A percentile compares a stretch with the other conserved stretches of the same genome.
phyloP scores from a whole-genome alignment of 1,139 yeast species.

The Hansenula lynferdii region DNA sequence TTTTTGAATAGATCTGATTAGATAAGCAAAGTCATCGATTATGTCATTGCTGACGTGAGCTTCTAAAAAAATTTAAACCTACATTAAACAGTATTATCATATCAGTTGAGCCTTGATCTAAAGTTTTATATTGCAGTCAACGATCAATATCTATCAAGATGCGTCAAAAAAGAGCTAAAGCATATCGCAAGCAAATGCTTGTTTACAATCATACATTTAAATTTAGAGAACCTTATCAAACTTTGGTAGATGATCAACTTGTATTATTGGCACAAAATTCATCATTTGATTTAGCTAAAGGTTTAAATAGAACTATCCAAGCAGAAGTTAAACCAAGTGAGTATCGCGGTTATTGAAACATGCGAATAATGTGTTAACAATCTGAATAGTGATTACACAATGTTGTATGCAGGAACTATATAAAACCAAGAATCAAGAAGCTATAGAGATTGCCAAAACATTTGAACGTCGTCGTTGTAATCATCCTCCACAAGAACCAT shows the following conservation, averaged over 20 bases:
- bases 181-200: constrained; percentile 89
- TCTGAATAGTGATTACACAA: constrained; percentile 67
- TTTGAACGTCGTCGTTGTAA: constrained; percentile 78
- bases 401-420: constrained; percentile 90
- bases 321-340: constrained; percentile 69
- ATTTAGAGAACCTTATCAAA: constrained; percentile 92
- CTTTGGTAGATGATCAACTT: constrained; percentile 76
- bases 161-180: constrained; percentile 96
- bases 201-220: constrained; percentile 81
- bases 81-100: too few species aligned
- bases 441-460: constrained; percentile 72
- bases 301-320: constrained; percentile 78
- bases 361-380: not conserved
- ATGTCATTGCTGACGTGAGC: too few species aligned
- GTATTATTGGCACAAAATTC: constrained; percentile 61
- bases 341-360: too few species aligned
- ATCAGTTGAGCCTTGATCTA: too few species aligned
- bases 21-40: too few species aligned
- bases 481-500: constrained; percentile 55
- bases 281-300: constrained; percentile 69
- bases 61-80: too few species aligned
- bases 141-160: too few species aligned
- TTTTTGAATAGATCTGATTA: too few species aligned
- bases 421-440: constrained; percentile 60
- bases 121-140: too few species aligned